Percentiles rank a stretch among this genome's conserved stretches.
Conservation (phyloP, 1,284 basidiomycete species). For the Porogramme epimiltina region DNA sequence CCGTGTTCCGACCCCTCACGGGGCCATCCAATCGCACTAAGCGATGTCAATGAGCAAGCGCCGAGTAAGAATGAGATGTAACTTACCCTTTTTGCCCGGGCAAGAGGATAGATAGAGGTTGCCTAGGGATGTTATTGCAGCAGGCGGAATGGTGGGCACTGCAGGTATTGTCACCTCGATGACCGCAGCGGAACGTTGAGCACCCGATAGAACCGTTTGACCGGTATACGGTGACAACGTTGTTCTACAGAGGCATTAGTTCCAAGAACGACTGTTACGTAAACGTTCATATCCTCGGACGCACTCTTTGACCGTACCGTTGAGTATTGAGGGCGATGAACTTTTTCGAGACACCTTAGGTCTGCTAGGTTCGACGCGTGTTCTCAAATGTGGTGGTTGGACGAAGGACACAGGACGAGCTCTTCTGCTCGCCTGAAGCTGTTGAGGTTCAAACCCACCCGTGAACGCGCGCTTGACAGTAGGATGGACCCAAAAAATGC, state of each 20-base stretch:
- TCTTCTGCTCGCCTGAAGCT: conserved; percentile 5
- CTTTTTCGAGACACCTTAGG: too few species aligned
- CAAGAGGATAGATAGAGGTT: conserved; percentile 92
- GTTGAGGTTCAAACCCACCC: neutral
- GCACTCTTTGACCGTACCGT: too few species aligned
- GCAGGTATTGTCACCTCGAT: conserved; percentile 4
- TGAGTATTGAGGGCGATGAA: too few species aligned
- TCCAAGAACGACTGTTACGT: too few species aligned
- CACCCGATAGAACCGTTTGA: neutral
- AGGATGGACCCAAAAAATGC: conserved; percentile 22
- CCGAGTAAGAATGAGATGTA: neutral
- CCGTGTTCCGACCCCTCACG: conserved; percentile 78
- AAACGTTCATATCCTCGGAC: too few species aligned
- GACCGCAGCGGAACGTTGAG: neutral
- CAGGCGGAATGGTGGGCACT: conserved; percentile 7
- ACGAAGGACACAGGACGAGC: conserved; percentile 12
- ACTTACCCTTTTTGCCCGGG: conserved; percentile 89
- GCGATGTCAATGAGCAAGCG: neutral
- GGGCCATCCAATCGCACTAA: conserved; percentile 83
- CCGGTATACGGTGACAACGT: neutral
- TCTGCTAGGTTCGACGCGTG: too few species aligned
- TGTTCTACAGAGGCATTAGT: too few species aligned
- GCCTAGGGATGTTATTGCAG: conserved; percentile 54
- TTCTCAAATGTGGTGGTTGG: neutral
- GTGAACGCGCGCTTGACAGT: conserved; percentile 19